These are phyloP conservation scores for Aspergillus fumigatiaffinis DNA, from an alignment of 2,329 filamentous ascomycete species.

Conservation along the genomic window DNA sequence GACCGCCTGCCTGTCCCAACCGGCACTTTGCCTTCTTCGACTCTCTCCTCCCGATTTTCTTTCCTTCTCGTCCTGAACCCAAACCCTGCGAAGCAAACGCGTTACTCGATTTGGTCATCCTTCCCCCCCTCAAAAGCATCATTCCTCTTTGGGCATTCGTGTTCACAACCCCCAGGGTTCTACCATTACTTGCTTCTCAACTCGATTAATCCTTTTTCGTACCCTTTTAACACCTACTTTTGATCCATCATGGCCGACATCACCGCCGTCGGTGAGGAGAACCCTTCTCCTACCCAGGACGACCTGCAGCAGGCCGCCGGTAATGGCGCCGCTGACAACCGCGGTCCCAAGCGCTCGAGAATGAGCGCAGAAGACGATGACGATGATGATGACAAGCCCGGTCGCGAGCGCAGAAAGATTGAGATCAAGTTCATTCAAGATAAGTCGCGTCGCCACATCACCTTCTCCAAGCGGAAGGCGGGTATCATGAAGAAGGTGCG, in stretches of 20 bases:
- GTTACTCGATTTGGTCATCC: slow-evolving; percentile 46
- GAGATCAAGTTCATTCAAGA: slow-evolving; percentile 99
- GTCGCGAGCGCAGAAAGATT: slow-evolving; percentile 97
- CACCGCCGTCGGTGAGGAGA: slow-evolving; percentile 71
- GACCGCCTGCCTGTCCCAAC: slow-evolving; percentile 25
- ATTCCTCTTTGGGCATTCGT: slow-evolving; percentile 43
- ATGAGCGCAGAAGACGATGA: slow-evolving; percentile 87
- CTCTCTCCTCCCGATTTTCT: slow-evolving; percentile 26
- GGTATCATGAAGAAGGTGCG: slow-evolving; percentile 99
- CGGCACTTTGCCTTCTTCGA: slow-evolving; percentile 36
- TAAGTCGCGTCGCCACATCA: slow-evolving; percentile 98
- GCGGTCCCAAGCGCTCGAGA: slow-evolving; percentile 86
- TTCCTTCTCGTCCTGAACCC: slow-evolving; percentile 34
- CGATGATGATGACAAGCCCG: slow-evolving; percentile 95
- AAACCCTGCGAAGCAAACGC: slow-evolving; percentile 43
- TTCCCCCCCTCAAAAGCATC: slow-evolving; percentile 37
- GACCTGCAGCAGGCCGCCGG: slow-evolving; percentile 57
- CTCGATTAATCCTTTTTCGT: slow-evolving; percentile 7
- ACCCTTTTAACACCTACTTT: slow-evolving; percentile 9
- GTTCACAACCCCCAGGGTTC: slow-evolving; percentile 16
- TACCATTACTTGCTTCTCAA: slow-evolving; percentile 11
- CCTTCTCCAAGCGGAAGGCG: slow-evolving; percentile 98
- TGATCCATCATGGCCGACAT: slow-evolving; percentile 66
- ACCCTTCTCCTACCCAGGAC: slow-evolving; percentile 70
- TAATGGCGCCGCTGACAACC: slow-evolving; percentile 70